Conservation (phyloP, 208 protist genomes). For the Herpetomonas muscarum region DNA sequence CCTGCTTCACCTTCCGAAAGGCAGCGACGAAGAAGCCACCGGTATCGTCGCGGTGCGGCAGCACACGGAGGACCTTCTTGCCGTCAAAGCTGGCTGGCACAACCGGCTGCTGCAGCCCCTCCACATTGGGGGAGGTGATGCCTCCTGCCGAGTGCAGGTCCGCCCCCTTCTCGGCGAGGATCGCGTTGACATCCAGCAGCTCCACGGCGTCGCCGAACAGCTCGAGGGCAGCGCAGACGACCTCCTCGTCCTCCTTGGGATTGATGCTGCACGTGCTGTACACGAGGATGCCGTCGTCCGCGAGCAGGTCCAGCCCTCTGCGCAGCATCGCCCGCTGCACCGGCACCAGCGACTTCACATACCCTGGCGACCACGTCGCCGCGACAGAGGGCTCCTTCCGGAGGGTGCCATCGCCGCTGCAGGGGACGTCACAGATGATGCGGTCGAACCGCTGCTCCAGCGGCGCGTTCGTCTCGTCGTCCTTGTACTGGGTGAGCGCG, state of each 20-base stretch:
- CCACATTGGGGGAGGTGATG: slow-evolving; percentile 44
- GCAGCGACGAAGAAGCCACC: slow-evolving; percentile 90
- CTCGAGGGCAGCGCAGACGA: slow-evolving; percentile 84
- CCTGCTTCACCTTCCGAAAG: slow-evolving; percentile 67
- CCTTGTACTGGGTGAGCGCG: slow-evolving; percentile 13
- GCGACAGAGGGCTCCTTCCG: slow-evolving; percentile 87
- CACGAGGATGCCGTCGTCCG: slow-evolving; percentile 82
- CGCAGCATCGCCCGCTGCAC: slow-evolving; percentile 87
- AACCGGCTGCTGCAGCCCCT: slow-evolving; percentile 28
- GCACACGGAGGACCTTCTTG: slow-evolving; percentile 71
- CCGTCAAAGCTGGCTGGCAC: slow-evolving; percentile 61
- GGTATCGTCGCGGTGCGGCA: slow-evolving; percentile 86
- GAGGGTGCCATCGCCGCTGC: slow-evolving; percentile 94
- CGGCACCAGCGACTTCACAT: slow-evolving; percentile 81
- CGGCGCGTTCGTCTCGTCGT: slow-evolving; percentile 6
- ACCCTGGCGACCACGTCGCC: slow-evolving; percentile 79
- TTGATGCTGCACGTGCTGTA: slow-evolving; percentile 98
- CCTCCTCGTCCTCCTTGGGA: slow-evolving; percentile 96
- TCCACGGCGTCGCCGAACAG: slow-evolving; percentile 75
- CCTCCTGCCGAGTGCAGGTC: slow-evolving; percentile 59
- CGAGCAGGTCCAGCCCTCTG: slow-evolving; percentile 83
- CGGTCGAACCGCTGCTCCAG: slow-evolving; percentile 74
- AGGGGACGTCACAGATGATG: slow-evolving; percentile 95
- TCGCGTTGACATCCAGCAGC: slow-evolving; percentile 77
- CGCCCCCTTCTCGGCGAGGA: slow-evolving; percentile 43